phyloP scores from a whole-genome alignment of 2,329 filamentous ascomycete species.

The Aspergillus fumigatus region DNA sequence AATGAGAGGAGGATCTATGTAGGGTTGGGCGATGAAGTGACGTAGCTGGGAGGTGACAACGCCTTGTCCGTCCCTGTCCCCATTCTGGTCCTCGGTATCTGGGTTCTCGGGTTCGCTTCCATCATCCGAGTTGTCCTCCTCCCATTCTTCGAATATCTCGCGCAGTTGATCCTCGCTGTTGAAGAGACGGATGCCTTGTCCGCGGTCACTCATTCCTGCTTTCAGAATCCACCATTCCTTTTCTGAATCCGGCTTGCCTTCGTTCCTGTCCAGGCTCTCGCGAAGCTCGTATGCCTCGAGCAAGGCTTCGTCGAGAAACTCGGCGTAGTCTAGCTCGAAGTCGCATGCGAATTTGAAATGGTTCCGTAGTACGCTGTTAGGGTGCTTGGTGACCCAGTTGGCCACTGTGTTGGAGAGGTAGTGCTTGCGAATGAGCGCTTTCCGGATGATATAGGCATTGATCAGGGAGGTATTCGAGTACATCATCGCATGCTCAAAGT shows the following conservation, averaged over 20 bases:
- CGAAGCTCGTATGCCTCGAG: conserved; percentile 84
- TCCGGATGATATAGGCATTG: conserved; percentile 93
- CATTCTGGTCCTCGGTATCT: conserved; percentile 24
- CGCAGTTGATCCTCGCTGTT: conserved; percentile 79
- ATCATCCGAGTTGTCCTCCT: conserved; percentile 59
- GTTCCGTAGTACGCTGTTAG: conserved; percentile 60
- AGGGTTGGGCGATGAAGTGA: conserved; percentile 93
- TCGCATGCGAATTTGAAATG: conserved; percentile 76
- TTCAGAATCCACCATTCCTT: conserved; percentile 97
- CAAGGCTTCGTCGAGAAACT: conserved; percentile 91
- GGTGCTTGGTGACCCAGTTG: conserved; percentile 82
- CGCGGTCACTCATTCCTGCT: conserved; percentile 93
- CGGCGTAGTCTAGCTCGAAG: conserved; percentile 93
- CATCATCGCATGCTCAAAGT: conserved; percentile 69
- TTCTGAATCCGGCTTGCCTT: conserved; percentile 55
- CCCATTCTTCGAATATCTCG: conserved; percentile 87
- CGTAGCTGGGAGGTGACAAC: conserved; percentile 87
- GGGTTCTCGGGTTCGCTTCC: conserved; percentile 31
- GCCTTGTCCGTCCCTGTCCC: conserved; percentile 35
- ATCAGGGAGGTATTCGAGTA: conserved; percentile 61
- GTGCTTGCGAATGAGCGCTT: conserved; percentile 94
- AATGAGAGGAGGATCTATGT: conserved; percentile 83
- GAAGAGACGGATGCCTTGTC: conserved; percentile 88
- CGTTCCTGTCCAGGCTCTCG: conserved; percentile 71
- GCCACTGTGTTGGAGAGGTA: conserved; percentile 80